Base-by-base conservation (phyloP, 2,329 filamentous ascomycete genomes). In the Shiraia bambusicola region DNA sequence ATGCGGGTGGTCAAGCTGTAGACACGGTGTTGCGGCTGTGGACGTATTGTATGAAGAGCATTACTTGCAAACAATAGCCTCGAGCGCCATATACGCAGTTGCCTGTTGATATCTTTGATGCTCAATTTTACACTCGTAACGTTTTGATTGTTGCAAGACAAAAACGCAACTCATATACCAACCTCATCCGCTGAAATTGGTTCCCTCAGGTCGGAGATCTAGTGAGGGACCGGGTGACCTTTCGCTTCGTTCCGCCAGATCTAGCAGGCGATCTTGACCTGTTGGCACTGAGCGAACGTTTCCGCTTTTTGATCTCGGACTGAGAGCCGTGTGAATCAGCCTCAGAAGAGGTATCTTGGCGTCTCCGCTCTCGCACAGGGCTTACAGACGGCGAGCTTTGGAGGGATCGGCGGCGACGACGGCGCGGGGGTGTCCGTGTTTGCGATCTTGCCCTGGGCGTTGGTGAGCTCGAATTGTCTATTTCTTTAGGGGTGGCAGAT, bases 401-500 rank as follows among this genome's bases (percentile, higher is more conserved):
- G 43, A 40, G 59, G 14, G 70, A 72, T 39, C 55, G 60, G 40
- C 59, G 60, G 40, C 59, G 65, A 40, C 63, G 63, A 46, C 66
- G 66, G 38, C 63, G 69, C 15, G 59, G 58, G 15, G 63, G 58
- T 5, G 51, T 58, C 30, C 54, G 58, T 30, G 65, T 64, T 30
- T 47, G 50, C 28, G 66, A 65, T 44, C 51, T 49, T 40, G 69
- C 40, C 52, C 62, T 79, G 70, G 74, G 69, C 65, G 73, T 73
- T 70, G 68, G 77, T 78, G 77, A 80, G 75, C 75, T 75, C 58
- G 74, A 75, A 61, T 71, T 70, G 56, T 71, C 65, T 71, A 65
- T 70, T 58, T 71, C 64, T 70, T 65, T 70, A 58, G 71, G 71
- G 64, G 72, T 68, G 54, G 58, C 65, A 63, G 76, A 76, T 71